A percentile compares a stretch with the other conserved stretches of the same genome.
These are phyloP conservation scores for Dactylonectria macrodidyma DNA, from an alignment of 2,329 filamentous ascomycete genomes.

Conservation along the genomic window DNA sequence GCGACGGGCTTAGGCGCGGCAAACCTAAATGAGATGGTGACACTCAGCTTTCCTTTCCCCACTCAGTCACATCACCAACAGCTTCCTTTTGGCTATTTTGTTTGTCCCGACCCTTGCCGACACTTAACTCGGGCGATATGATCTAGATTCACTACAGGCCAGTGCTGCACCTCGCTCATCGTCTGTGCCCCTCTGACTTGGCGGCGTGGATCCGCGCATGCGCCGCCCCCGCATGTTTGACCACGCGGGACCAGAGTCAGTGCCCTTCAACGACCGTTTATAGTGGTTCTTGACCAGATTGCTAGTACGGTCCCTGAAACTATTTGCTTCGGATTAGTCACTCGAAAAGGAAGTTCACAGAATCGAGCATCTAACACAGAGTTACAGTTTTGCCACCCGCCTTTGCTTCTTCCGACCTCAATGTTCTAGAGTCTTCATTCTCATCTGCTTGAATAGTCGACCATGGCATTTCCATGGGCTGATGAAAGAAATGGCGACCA, in stretches of 20 bases:
- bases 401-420: too few relatives aligned
- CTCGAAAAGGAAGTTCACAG: too few relatives aligned
- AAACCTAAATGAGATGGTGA: neutral
- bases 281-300: neutral
- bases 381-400: too few relatives aligned
- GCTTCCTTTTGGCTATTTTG: neutral
- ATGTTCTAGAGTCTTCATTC: too few relatives aligned
- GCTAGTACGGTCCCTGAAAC: neutral
- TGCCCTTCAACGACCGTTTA: neutral
- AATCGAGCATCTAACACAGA: too few relatives aligned
- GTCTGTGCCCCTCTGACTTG: neutral
- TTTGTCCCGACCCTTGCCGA: neutral
- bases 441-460: too few relatives aligned
- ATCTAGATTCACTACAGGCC: neutral
- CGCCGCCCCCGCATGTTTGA: neutral
- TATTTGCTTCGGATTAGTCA: neutral
- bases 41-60: neutral
- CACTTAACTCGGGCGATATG: neutral
- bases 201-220: neutral
- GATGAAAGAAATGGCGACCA: too few relatives aligned
- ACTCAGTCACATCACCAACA: neutral
- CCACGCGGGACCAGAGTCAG: neutral
- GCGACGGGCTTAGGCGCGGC: constrained; percentile 9
- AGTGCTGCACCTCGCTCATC: neutral
- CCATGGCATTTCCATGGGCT: too few relatives aligned